Conservation (phyloP, 2,329 filamentous ascomycete genomes). For the Penicillium hesseltinei region DNA sequence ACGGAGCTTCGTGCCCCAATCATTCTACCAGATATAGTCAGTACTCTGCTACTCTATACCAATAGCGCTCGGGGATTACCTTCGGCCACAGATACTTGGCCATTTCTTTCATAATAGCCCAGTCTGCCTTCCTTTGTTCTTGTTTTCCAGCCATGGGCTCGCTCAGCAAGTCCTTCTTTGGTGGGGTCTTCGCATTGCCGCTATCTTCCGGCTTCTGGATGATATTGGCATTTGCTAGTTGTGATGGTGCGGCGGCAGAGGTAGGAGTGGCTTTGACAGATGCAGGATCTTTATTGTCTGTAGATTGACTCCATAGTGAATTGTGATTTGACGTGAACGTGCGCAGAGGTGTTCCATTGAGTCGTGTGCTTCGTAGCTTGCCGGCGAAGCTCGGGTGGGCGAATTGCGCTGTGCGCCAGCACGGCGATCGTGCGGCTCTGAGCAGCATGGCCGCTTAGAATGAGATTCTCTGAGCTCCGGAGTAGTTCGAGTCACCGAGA, state of each 20-base stretch:
- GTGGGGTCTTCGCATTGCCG: conserved; percentile 28
- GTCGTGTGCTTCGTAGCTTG: conserved; percentile 25
- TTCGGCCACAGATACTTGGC: conserved; percentile 94
- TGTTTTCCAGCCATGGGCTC: conserved; percentile 67
- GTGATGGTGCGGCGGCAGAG: conserved; percentile 17
- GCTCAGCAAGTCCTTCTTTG: conserved; percentile 59
- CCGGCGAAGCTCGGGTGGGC: conserved; percentile 25
- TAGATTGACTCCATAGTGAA: conserved; percentile 23
- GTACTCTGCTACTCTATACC: conserved; percentile 19
- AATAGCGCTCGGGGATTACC: conserved; percentile 33
- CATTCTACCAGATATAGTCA: conserved; percentile 51
- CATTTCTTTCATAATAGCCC: conserved; percentile 99
- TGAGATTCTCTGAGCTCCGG: neutral
- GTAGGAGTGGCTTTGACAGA: conserved; percentile 11
- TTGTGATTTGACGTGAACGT: conserved; percentile 28
- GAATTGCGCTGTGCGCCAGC: conserved; percentile 33
- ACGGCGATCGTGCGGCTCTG: conserved; percentile 37
- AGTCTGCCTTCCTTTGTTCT: conserved; percentile 93
- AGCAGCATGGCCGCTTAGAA: conserved; percentile 35
- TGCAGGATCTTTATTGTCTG: conserved; percentile 15
- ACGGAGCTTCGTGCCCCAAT: conserved; percentile 75
- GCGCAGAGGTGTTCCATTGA: conserved; percentile 28
- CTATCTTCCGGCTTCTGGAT: conserved; percentile 22
- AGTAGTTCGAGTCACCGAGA: neutral
- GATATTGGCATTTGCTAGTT: conserved; percentile 19